Conservation (phyloP, 108 stramenopile species). For the Seminavis robusta region DNA sequence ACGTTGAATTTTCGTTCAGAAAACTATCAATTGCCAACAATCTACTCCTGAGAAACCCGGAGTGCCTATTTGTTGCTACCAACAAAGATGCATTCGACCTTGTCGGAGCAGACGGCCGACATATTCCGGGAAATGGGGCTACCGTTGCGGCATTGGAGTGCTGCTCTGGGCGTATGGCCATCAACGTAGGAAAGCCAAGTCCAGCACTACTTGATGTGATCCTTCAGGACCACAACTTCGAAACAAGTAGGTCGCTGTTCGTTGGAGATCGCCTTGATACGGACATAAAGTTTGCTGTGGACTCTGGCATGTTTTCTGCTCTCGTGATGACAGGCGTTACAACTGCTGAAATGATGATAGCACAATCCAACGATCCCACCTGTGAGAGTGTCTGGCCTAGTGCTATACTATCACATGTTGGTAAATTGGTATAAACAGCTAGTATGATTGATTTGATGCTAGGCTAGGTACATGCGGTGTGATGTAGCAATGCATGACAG, state of each 20-base stretch:
- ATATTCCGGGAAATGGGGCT: slow-evolving; percentile 76
- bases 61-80: slow-evolving; percentile 75
- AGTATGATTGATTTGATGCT: no score
- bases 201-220: slow-evolving; percentile 46
- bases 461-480: no score
- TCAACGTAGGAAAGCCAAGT: slow-evolving; percentile 85
- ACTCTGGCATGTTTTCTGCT: slow-evolving; percentile 56
- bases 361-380: not conserved
- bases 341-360: slow-evolving; percentile 13
- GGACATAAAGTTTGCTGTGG: slow-evolving; percentile 75
- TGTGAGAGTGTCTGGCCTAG: not conserved
- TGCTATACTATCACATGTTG: not conserved
- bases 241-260: slow-evolving; percentile 56
- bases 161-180: slow-evolving; percentile 50
- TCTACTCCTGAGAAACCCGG: slow-evolving; percentile 61
- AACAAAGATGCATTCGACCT: slow-evolving; percentile 76
- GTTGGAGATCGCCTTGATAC: slow-evolving; percentile 92
- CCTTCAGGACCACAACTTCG: slow-evolving; percentile 14
- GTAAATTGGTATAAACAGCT: not conserved
- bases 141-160: slow-evolving; percentile 64
- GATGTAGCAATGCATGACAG: no score
- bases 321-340: slow-evolving; percentile 84
- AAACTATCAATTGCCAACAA: slow-evolving; percentile 82
- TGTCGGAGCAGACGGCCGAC: slow-evolving; percentile 61
- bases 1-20: slow-evolving; percentile 65